Evolutionary conservation across 208 protist species (phyloP).

Genomic region (Balamuthia mandrillaris): DNA sequence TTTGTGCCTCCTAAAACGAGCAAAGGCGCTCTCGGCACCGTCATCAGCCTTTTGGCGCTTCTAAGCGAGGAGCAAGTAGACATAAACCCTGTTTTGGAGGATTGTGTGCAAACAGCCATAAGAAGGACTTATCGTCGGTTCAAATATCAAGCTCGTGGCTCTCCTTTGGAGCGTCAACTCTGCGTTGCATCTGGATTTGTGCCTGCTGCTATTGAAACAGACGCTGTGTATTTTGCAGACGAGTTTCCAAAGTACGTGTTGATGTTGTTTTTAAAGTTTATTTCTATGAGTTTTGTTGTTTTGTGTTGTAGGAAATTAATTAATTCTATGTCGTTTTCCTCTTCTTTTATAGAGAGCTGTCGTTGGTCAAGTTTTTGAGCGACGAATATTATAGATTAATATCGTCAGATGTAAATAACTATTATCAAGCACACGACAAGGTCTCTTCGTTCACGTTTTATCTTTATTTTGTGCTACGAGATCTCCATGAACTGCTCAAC

Average conservation of each 20-base stretch:
- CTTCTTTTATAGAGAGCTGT: neutral
- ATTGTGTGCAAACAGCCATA: conserved; percentile 5
- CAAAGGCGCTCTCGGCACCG: neutral
- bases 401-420: neutral
- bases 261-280: neutral
- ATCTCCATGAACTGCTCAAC: neutral
- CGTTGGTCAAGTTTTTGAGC: neutral
- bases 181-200: conserved; percentile 11
- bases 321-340: neutral
- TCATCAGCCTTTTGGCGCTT: neutral
- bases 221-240: neutral
- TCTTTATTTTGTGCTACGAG: neutral
- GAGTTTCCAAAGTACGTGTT: conserved; percentile 3
- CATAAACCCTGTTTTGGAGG: neutral
- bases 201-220: conserved; percentile 12
- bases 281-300: neutral
- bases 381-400: neutral
- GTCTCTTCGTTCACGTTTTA: conserved; percentile 16
- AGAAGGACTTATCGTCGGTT: conserved; percentile 10
- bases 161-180: neutral
- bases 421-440: neutral
- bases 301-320: neutral
- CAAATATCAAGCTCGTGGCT: neutral
- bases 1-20: neutral
- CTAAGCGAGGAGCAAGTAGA: conserved; percentile 1